A percentile compares a stretch with the other conserved stretches of the same genome.
These are phyloP conservation scores for Saccharomycopsis sp. DNA, from an alignment of 805 yeast species.

Conservation along the genomic window DNA sequence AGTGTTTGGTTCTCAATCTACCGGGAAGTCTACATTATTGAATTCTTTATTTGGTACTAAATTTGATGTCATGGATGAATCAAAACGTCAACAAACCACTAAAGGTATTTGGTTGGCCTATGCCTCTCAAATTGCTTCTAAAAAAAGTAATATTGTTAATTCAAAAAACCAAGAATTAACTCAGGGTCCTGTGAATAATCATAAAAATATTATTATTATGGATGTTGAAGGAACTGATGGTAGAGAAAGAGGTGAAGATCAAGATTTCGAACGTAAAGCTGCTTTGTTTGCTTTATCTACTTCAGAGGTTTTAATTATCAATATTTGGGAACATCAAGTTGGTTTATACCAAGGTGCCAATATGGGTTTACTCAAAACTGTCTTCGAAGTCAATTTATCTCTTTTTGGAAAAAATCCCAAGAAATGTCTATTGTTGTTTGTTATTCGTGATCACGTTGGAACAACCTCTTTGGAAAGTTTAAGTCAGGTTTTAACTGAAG, in stretches of 20 bases:
- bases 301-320: constrained; percentile 80
- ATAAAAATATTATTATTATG: constrained; percentile 51
- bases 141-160: constrained; percentile 12
- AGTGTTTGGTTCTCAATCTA: constrained; percentile 94
- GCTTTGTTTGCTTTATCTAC: constrained; percentile 92
- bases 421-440: constrained; percentile 69
- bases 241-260: constrained; percentile 95
- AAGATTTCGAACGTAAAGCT: constrained; percentile 94
- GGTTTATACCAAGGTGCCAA: constrained; percentile 97
- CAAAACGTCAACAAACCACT: constrained; percentile 80
- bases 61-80: constrained; percentile 91
- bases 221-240: constrained; percentile 99
- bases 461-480: constrained; percentile 71
- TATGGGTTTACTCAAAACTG: constrained; percentile 90
- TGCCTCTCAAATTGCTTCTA: constrained; percentile 32
- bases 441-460: constrained; percentile 87
- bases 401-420: constrained; percentile 59
- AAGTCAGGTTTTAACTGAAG: constrained; percentile 56
- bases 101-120: constrained; percentile 73
- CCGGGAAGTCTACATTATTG: constrained; percentile 90
- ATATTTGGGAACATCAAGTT: constrained; percentile 95
- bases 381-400: constrained; percentile 87
- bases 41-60: constrained; percentile 77
- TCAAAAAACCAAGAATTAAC: too few species aligned
- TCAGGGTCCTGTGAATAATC: constrained; percentile 14